Evolutionary conservation across 1,284 basidiomycete genomes (phyloP), one percentile per base, ranked within the genome.

Genomic region (Apiotrichum mycotoxinovorans): DNA sequence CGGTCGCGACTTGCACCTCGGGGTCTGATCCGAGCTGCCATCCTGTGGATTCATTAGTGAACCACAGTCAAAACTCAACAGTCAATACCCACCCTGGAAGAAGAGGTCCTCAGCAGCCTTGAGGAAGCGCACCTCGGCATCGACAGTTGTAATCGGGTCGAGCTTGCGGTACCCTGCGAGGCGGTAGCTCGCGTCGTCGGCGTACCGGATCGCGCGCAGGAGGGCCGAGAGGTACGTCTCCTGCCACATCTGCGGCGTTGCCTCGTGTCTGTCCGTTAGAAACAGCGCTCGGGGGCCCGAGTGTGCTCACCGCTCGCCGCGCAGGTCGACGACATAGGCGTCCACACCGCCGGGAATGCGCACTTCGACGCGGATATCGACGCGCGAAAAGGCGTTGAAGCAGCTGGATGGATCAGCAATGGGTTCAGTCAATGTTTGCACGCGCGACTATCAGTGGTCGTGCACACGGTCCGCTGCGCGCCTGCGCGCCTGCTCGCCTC

Each of bases 1-100:
- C 83, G 0, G 94, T 97, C 0, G 95, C 95, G 22, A 98, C 95
- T 74, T 98, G 96, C 35, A 98, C 94, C 77, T 98, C 96, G 0
- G 95, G 95, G 66, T 98, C 95, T 0, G 93, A 97, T 3, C 95
- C 95, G 1, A 98, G 88, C 74, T 97, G 94, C 96, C 95, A 98
- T 30, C 95, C 91, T 91, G 61, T 0, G 12, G 9, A 26, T 61
- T 46, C 63, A 50, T 54, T 12, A 27, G 34, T n/a, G n/a, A n/a
- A n/a, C n/a, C n/a, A n/a, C n/a, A n/a, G n/a, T n/a, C n/a, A n/a
- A n/a, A n/a, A n/a, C n/a, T n/a, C 26, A 20, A 9, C n/a, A 30
- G 30, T 41, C 10, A 25, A 34, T n/a, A 57, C 79, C 12, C 51
- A 88, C 91, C 94, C 76, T 96, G 93, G 73, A 86, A 80, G 74